Evolutionary conservation across 2,329 filamentous ascomycete species (phyloP).

Genomic region (Aspergillus thermomutatus): DNA sequence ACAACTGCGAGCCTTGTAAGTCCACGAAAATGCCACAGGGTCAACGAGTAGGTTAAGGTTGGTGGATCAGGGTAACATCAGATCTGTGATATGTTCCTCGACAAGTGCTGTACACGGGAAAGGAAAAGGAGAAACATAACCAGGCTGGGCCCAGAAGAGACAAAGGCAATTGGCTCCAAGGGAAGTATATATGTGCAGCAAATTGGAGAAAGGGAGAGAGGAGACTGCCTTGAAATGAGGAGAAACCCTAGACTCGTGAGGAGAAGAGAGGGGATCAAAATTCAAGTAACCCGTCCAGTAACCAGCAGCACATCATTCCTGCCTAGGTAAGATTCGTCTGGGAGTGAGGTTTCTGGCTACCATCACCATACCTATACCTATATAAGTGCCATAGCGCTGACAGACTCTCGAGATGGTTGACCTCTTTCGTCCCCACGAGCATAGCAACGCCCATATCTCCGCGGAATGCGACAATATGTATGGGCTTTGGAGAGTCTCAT

Average conservation of each 20-base stretch:
- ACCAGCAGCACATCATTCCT: background rate
- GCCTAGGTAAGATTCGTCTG: background rate
- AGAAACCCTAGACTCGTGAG: background rate
- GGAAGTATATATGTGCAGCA: background rate
- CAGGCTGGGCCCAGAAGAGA: background rate
- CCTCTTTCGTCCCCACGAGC: background rate
- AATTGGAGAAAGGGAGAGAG: background rate
- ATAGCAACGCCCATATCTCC: constrained; percentile 1
- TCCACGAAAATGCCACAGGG: background rate
- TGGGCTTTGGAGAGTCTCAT: background rate
- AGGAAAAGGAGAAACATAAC: background rate
- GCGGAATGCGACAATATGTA: background rate
- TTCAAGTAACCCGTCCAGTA: background rate
- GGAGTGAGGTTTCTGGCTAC: background rate
- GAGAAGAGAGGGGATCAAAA: background rate
- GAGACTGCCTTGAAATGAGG: background rate
- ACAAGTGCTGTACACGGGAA: background rate
- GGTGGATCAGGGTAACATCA: background rate
- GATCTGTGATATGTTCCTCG: background rate
- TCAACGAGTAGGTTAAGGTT: background rate
- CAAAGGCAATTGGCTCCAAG: constrained; percentile 2
- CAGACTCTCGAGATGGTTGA: background rate
- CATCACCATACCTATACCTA: background rate
- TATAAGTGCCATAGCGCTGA: background rate
- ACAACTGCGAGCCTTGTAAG: background rate